phyloP scores from a whole-genome alignment of 257 asterid species.

The Leptodermis oblonga region DNA sequence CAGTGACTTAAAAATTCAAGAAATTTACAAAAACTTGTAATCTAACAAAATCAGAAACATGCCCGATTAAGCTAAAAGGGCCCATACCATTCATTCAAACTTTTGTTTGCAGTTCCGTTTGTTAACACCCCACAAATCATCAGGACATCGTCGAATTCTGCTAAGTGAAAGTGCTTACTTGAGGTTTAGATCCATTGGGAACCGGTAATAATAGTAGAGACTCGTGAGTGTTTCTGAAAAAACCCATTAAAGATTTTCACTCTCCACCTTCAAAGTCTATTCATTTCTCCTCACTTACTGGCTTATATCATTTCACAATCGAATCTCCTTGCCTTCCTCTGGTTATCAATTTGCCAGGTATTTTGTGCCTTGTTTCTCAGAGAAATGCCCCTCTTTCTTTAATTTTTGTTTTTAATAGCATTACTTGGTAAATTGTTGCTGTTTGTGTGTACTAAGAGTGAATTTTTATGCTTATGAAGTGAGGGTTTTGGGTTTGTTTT shows the following conservation, averaged over 20 bases:
- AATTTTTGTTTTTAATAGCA: background rate
- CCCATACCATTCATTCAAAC: no score
- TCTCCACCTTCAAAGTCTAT: background rate
- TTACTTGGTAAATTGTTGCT: background rate
- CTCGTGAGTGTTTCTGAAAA: no score
- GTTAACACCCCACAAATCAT: no score
- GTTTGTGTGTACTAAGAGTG: background rate
- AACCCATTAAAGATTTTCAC: background rate
- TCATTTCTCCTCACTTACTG: constrained; percentile 8
- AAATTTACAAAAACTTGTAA: constrained; percentile 56
- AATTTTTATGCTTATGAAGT: constrained; percentile 11
- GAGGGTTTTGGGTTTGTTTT: constrained; percentile 1
- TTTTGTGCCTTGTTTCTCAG: background rate
- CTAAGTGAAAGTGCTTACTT: no score
- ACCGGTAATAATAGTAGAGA: background rate
- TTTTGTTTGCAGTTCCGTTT: no score
- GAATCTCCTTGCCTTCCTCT: background rate
- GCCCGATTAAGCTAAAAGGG: background rate
- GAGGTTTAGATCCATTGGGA: constrained; percentile 8
- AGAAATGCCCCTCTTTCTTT: background rate
- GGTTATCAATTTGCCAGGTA: constrained; percentile 14
- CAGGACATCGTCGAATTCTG: no score
- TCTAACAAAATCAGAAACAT: constrained; percentile 37
- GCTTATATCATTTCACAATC: constrained; percentile 13
- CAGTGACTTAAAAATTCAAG: no score